phyloP scores from a whole-genome alignment of 441 rosid genomes.

The Sinapis alba region DNA sequence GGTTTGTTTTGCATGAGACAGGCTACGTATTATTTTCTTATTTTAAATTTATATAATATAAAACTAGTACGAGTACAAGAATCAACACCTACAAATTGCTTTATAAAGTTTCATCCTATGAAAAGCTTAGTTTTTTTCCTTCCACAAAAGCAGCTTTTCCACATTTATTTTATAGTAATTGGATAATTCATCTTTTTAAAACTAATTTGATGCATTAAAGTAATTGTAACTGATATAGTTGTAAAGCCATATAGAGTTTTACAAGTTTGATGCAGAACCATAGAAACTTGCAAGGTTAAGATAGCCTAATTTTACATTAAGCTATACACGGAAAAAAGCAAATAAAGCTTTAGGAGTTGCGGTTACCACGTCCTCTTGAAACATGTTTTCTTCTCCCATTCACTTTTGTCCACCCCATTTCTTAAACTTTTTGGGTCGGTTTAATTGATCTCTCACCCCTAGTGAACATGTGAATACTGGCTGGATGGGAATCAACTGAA shows the following conservation, averaged over 20 bases:
- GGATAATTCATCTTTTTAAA: not conserved
- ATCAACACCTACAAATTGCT: conserved; percentile 25
- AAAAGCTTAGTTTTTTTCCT: conserved; percentile 30
- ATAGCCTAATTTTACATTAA: not conserved
- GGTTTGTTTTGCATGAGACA: conserved; percentile 11
- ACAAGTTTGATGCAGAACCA: not conserved
- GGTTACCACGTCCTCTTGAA: not conserved
- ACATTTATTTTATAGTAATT: not conserved
- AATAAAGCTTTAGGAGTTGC: not conserved
- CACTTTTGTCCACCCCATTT: not conserved
- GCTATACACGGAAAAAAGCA: not conserved
- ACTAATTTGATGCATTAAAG: not conserved
- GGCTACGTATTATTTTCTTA: not conserved
- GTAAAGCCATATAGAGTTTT: not conserved
- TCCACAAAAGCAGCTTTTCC: conserved; percentile 21
- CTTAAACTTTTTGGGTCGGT: not conserved
- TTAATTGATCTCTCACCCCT: not conserved
- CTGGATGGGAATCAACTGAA: not conserved
- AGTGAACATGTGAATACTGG: not conserved
- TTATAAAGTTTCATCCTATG: not conserved
- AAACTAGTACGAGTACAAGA: conserved; percentile 8
- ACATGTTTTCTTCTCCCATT: not conserved
- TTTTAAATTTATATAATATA: not conserved
- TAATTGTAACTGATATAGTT: not conserved
- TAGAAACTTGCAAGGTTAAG: not conserved